Conservation (phyloP, 768 basidiomycete species). For the Leccinum truebloodii region DNA sequence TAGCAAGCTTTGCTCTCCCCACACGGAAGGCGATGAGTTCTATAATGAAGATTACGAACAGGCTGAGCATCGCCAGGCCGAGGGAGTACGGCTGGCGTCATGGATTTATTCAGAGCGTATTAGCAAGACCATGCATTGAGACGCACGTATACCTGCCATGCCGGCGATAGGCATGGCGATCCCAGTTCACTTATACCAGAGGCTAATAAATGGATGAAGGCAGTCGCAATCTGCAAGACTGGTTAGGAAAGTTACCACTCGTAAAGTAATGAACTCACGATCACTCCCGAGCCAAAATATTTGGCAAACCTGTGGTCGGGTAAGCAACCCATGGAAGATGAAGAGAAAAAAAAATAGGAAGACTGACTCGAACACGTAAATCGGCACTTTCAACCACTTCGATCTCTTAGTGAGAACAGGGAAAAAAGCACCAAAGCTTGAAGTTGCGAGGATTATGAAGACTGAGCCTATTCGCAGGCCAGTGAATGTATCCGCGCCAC, state of each 20-base stretch:
- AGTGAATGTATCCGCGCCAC: constrained; percentile 49
- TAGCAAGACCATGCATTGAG: background rate
- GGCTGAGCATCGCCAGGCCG: constrained; percentile 76
- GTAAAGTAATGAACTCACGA: constrained; percentile 48
- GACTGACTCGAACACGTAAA: constrained; percentile 64
- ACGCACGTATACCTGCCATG: constrained; percentile 77
- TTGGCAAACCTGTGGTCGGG: constrained; percentile 65
- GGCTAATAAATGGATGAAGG: constrained; percentile 80
- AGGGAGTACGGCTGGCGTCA: constrained; percentile 73
- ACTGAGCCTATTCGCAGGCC: constrained; percentile 68
- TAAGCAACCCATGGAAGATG: constrained; percentile 1
- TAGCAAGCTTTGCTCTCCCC: constrained; percentile 71
- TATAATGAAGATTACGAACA: constrained; percentile 81
- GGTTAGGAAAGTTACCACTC: background rate
- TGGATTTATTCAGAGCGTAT: background rate
- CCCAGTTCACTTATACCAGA: constrained; percentile 73
- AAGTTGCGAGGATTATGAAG: constrained; percentile 70
- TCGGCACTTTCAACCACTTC: constrained; percentile 41
- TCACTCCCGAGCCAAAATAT: constrained; percentile 89
- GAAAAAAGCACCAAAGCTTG: constrained; percentile 63
- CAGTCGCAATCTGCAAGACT: constrained; percentile 72
- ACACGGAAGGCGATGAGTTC: constrained; percentile 88
- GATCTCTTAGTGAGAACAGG: constrained; percentile 63
- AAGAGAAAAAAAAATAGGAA: constrained; percentile 2
- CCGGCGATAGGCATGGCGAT: constrained; percentile 65